Evolutionary conservation across 2,329 filamentous ascomycete genomes (phyloP).

Genomic region (Penicillium hesseltinei): DNA sequence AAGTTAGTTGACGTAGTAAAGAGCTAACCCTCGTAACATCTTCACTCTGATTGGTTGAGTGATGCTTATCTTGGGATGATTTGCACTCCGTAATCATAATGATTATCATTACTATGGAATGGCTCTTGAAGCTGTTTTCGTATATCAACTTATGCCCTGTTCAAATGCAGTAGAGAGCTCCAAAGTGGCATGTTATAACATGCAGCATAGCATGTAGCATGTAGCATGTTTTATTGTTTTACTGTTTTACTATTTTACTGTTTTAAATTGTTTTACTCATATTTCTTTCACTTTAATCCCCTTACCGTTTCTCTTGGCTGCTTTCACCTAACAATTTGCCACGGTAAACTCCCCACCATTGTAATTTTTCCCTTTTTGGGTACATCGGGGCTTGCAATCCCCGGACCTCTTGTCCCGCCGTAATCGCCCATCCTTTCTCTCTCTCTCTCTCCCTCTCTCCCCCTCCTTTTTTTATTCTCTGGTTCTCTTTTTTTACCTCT

Average conservation of each 20-base stretch:
- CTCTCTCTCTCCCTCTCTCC: background rate
- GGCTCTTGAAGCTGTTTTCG: slow-evolving; percentile 3
- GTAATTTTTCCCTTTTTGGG: slow-evolving; percentile 25
- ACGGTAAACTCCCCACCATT: slow-evolving; percentile 20
- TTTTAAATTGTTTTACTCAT: background rate
- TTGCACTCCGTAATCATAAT: slow-evolving; percentile 25
- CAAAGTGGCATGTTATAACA: background rate
- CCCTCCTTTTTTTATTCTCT: slow-evolving; percentile 14
- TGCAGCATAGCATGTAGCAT: background rate
- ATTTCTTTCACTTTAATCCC: background rate
- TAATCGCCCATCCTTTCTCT: slow-evolving; percentile 15
- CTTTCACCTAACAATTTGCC: slow-evolving; percentile 16
- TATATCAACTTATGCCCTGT: background rate
- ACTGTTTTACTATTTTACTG: no score
- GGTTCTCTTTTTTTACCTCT: slow-evolving; percentile 5
- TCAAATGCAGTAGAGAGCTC: no score
- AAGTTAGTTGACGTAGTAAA: slow-evolving; percentile 34
- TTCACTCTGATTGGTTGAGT: slow-evolving; percentile 29
- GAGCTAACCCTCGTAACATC: slow-evolving; percentile 38
- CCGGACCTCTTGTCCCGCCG: slow-evolving; percentile 24
- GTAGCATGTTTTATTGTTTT: background rate
- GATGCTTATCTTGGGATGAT: slow-evolving; percentile 32
- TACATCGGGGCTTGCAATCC: slow-evolving; percentile 21
- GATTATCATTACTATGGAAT: slow-evolving; percentile 21
- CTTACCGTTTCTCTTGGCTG: slow-evolving; percentile 10